Evolutionary conservation across 2,329 filamentous ascomycete species (phyloP), one percentile per base, ranked within the genome.

Genomic region (Ceratocystis variospora): DNA sequence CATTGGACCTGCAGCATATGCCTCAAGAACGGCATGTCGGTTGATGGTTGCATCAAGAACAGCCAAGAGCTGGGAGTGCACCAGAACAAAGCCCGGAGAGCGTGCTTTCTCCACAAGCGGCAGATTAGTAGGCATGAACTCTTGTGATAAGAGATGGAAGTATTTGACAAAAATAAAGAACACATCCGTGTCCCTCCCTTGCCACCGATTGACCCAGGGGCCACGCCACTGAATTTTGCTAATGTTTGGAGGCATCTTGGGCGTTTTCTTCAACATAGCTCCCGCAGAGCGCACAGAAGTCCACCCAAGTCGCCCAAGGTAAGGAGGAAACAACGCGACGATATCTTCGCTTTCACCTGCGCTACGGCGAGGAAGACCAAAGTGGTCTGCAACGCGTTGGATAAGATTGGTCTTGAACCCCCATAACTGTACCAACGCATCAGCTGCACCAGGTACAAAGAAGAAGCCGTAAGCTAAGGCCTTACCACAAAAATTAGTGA

Each of bases 91-190:
- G 0, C 86, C 91, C 4, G 92, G 92, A 0, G 87, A 85, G 62
- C 88, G 79, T 4, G 81, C 81, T 71, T 83, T 84, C 67, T 84
- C 81, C 0, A 76, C 71, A 17, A 84, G 73, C 1, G 82, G 77
- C 37, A 85, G 72, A 3, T 77, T 78, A 0, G 76, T 71, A 0
- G 87, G 85, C 70, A 88, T 79, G 70, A 88, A 88, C 68, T 94
- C 89, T 50, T 89, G 84, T 3, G 87, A 81, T 2, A 96, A 79
- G 22, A 93, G 81, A 74, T 93, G 88, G 71, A 88, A 95, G 73
- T 94, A 87, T 75, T 96, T 96, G 76, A 86, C 84, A 72, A 96
- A 96, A 57, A 95, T 87, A 76, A 93, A 96, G 73, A 96, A 90
- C 44, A 96, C 79, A 72, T 96, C 92, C 3, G 88, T 95, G 71